Conservation (phyloP, 1,284 basidiomycete genomes). For the Ganoderma lingzhi region DNA sequence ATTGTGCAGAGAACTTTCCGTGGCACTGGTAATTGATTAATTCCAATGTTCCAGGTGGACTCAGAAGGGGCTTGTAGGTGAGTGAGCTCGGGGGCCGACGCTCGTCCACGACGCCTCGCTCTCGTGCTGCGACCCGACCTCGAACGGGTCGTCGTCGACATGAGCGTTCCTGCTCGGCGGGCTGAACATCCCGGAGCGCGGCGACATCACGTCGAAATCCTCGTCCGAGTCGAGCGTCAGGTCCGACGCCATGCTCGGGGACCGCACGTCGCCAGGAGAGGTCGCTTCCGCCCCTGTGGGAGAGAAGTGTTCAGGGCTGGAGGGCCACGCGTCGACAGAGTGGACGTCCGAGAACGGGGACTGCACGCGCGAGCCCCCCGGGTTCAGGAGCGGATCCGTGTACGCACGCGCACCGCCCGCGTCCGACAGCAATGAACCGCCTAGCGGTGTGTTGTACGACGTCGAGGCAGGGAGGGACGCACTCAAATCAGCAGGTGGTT, state of each 20-base stretch:
- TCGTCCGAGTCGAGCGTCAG: conserved; percentile 34
- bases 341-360: conserved; percentile 40
- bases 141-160: conserved; percentile 36
- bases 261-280: conserved; percentile 28
- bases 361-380: conserved; percentile 28
- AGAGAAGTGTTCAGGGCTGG: conserved; percentile 23
- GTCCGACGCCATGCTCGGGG: conserved; percentile 32
- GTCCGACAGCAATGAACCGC: conserved; percentile 27
- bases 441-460: conserved; percentile 35
- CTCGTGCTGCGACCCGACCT: conserved; percentile 31
- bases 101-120: conserved; percentile 40
- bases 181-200: conserved; percentile 43
- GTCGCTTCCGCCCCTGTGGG: conserved; percentile 15
- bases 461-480: conserved; percentile 29
- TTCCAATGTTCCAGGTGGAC: background rate
- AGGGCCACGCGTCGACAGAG: conserved; percentile 28
- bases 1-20: background rate
- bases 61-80: conserved; percentile 32
- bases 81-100: conserved; percentile 34
- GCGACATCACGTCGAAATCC: conserved; percentile 37
- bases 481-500: conserved; percentile 35
- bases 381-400: conserved; percentile 22
- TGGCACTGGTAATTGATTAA: background rate
- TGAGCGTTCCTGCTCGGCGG: conserved; percentile 15
- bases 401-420: conserved; percentile 11